phyloP scores from a whole-genome alignment of 352 stramenopile species.

The Thraustochytrium aureum region DNA sequence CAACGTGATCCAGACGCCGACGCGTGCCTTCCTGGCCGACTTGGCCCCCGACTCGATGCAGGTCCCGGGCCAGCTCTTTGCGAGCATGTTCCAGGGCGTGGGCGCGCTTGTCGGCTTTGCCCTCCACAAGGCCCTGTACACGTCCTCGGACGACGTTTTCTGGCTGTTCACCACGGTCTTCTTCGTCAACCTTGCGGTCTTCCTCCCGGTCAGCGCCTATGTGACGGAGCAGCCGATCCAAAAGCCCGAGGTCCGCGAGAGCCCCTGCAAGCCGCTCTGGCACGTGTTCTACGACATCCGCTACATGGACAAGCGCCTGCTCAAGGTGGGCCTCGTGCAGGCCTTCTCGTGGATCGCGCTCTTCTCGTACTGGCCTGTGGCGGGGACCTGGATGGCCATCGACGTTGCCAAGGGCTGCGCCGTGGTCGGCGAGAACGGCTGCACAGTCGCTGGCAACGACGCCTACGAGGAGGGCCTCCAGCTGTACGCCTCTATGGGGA shows the following conservation, averaged over 20 bases:
- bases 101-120: neutral
- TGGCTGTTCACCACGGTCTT: conserved; percentile 12
- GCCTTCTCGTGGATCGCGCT: conserved; percentile 19
- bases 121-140: neutral
- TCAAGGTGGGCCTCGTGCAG: conserved; percentile 12
- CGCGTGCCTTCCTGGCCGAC: conserved; percentile 4
- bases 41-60: neutral
- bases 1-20: conserved; percentile 13
- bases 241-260: neutral
- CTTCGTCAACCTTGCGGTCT: conserved; percentile 8
- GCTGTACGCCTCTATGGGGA: neutral
- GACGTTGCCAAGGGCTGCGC: neutral
- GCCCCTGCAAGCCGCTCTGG: neutral
- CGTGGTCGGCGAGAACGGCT: neutral
- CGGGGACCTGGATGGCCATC: neutral
- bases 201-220: neutral
- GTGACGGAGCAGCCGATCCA: conserved; percentile 1
- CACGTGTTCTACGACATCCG: neutral
- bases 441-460: neutral
- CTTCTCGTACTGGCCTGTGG: neutral
- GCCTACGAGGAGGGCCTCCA: neutral
- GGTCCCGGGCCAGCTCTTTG: conserved; percentile 1
- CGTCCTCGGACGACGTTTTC: neutral
- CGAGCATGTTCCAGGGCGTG: neutral
- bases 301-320: neutral